Evolutionary conservation across 2,329 filamentous ascomycete genomes (phyloP).

Genomic region (Metarhizium rileyi): DNA sequence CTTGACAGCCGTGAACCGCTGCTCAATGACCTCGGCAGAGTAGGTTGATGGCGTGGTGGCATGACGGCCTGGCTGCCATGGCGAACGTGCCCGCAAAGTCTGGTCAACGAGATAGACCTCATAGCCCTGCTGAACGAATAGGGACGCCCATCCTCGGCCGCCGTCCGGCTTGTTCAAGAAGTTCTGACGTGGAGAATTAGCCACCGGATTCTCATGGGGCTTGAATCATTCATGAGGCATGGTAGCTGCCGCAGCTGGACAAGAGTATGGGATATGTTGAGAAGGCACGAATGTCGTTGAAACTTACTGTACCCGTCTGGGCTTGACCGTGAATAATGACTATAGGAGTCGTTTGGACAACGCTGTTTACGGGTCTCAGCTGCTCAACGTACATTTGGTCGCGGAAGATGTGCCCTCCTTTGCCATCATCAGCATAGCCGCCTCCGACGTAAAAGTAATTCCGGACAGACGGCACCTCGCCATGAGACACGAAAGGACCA

Average conservation of each 20-base stretch:
- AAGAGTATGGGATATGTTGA: too few species aligned
- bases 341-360: conserved; percentile 21
- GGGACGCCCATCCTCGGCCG: conserved; percentile 36
- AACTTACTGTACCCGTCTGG: conserved; percentile 30
- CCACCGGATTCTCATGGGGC: too few species aligned
- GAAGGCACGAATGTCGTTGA: too few species aligned
- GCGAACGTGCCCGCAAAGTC: conserved; percentile 33
- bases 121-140: conserved; percentile 35
- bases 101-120: conserved; percentile 38
- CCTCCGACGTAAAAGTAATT: conserved; percentile 28
- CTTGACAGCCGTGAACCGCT: conserved; percentile 13
- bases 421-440: conserved; percentile 20
- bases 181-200: conserved; percentile 19
- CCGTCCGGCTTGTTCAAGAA: conserved; percentile 25
- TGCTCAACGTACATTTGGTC: conserved; percentile 47
- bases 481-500: too few species aligned
- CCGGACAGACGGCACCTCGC: conserved; percentile 9
- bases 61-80: conserved; percentile 26
- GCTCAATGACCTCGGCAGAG: conserved; percentile 24
- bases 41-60: conserved; percentile 14
- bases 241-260: too few species aligned
- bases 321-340: conserved; percentile 34
- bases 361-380: conserved; percentile 24
- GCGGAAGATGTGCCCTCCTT: conserved; percentile 20
- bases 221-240: too few species aligned